A percentile compares a stretch with the other conserved stretches of the same genome.
phyloP scores from a whole-genome alignment of 2,329 filamentous ascomycete species.

The Mycosphaerelloides madeirae region DNA sequence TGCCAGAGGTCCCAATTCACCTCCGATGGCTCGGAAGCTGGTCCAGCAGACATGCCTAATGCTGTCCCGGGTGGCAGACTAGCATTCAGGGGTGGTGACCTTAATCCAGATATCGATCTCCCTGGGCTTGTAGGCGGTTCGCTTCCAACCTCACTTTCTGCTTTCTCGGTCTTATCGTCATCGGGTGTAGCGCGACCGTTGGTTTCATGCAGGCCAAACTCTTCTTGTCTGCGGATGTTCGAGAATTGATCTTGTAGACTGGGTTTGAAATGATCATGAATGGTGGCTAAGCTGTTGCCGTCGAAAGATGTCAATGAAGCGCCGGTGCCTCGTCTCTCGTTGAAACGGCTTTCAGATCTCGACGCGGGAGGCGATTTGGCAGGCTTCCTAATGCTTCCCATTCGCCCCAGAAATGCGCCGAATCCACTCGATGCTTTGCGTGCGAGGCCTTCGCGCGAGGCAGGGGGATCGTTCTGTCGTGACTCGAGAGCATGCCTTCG shows the following conservation, averaged over 20 bases:
- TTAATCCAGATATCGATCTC: constrained; percentile 21
- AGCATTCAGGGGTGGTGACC: constrained; percentile 62
- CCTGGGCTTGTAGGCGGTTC: constrained; percentile 20
- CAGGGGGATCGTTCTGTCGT: constrained; percentile 13
- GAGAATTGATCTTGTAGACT: constrained; percentile 46
- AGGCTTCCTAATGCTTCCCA: constrained; percentile 53
- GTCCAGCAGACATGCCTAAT: constrained; percentile 71
- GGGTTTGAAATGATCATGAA: constrained; percentile 29
- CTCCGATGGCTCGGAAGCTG: constrained; percentile 64
- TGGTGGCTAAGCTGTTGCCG: constrained; percentile 26
- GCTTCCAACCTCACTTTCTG: constrained; percentile 38
- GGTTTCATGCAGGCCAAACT: constrained; percentile 30
- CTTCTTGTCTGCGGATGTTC: constrained; percentile 42
- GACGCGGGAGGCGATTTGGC: constrained; percentile 46
- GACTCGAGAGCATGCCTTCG: constrained; percentile 24
- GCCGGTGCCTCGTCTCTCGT: constrained; percentile 23
- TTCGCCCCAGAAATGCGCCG: constrained; percentile 67
- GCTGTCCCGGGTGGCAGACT: constrained; percentile 79
- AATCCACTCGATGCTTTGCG: constrained; percentile 86
- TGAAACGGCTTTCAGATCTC: constrained; percentile 17
- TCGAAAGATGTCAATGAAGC: constrained; percentile 20
- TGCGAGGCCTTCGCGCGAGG: constrained; percentile 36
- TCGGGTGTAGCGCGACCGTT: constrained; percentile 15
- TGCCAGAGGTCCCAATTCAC: constrained; percentile 99
- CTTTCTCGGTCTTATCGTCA: constrained; percentile 14